Percentiles rank a stretch among this genome's conserved stretches.
These are phyloP conservation scores for Venturia pyrina DNA, from an alignment of 2,329 filamentous ascomycete genomes.

Conservation along the genomic window DNA sequence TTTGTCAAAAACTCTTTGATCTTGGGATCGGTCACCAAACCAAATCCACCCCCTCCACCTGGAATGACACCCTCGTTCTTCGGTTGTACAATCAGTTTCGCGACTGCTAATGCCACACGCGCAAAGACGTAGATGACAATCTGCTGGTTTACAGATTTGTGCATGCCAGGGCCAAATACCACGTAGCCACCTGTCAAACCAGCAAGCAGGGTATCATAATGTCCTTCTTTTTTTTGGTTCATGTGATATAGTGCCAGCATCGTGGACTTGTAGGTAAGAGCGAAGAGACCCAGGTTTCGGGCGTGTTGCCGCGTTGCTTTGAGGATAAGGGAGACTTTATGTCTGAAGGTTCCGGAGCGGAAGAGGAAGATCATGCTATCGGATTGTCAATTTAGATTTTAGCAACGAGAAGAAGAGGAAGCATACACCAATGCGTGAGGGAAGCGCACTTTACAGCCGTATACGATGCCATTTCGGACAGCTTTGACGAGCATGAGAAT, in stretches of 20 bases:
- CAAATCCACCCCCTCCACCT: constrained; percentile 28
- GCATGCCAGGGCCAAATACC: constrained; percentile 74
- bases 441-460: constrained; percentile 95
- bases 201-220: constrained; percentile 75
- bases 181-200: constrained; percentile 85
- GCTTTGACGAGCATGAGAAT: constrained; percentile 79
- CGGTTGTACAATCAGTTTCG: constrained; percentile 68
- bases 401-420: constrained; percentile 16
- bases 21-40: constrained; percentile 27
- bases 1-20: constrained; percentile 29
- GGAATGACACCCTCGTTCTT: constrained; percentile 23
- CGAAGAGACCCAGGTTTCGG: constrained; percentile 83
- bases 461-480: constrained; percentile 92
- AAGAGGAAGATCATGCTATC: constrained; percentile 90
- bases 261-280: constrained; percentile 75
- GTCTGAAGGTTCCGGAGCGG: constrained; percentile 77
- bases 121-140: constrained; percentile 98
- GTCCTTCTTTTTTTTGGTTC: constrained; percentile 47
- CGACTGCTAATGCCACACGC: constrained; percentile 73
- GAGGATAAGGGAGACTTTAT: constrained; percentile 69
- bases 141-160: constrained; percentile 82
- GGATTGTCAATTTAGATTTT: constrained; percentile 12
- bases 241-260: constrained; percentile 61
- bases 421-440: constrained; percentile 79
- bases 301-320: constrained; percentile 86